phyloP scores from a whole-genome alignment of 2,329 filamentous ascomycete genomes.

The Penicillium sp. region DNA sequence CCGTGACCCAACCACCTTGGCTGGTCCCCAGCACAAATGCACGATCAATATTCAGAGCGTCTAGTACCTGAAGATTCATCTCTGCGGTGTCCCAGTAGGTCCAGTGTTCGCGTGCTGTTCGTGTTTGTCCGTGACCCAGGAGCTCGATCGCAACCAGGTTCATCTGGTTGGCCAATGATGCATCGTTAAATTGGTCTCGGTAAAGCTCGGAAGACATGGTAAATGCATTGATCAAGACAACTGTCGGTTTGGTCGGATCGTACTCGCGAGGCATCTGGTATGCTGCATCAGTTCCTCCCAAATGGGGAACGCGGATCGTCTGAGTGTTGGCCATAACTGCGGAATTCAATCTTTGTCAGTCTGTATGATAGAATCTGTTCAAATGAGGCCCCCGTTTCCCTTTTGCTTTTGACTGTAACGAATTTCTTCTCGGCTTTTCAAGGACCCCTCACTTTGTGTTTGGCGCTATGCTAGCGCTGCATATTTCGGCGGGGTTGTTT shows the following conservation, averaged over 20 bases:
- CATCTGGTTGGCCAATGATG: conserved; percentile 41
- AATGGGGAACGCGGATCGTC: conserved; percentile 52
- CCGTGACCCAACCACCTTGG: conserved; percentile 58
- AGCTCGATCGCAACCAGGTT: conserved; percentile 60
- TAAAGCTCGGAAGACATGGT: conserved; percentile 54
- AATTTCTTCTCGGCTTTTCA: background rate
- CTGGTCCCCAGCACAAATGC: conserved; percentile 56
- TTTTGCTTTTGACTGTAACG: background rate
- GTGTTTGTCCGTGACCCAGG: conserved; percentile 57
- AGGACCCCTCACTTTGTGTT: background rate
- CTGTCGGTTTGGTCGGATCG: conserved; percentile 57
- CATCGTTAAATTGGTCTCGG: conserved; percentile 44
- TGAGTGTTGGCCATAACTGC: conserved; percentile 29
- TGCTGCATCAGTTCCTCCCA: conserved; percentile 54
- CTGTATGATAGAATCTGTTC: no score
- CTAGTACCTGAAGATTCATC: conserved; percentile 60
- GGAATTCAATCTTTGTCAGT: background rate
- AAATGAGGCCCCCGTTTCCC: no score
- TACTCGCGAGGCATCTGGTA: conserved; percentile 52
- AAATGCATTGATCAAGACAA: conserved; percentile 57
- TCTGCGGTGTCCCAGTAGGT: conserved; percentile 61
- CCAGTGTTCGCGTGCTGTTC: conserved; percentile 50
- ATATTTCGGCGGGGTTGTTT: background rate
- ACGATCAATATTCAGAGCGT: conserved; percentile 50
- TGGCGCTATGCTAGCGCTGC: background rate